Evolutionary conservation across 768 basidiomycete genomes (phyloP), one percentile per base, ranked within the genome.

Genomic region (Suillus lakei): DNA sequence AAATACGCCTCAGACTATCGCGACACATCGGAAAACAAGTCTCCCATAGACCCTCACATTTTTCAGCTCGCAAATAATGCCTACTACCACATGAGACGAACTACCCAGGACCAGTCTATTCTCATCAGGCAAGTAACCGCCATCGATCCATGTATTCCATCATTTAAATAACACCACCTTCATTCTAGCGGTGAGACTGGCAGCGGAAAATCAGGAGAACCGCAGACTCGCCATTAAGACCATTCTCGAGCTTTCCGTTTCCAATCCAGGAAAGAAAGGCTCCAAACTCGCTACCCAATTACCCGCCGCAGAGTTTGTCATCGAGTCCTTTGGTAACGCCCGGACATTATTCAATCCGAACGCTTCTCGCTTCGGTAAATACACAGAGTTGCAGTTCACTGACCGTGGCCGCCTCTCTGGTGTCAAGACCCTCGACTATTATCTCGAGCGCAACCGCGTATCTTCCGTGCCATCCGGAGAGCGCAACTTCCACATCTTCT

Each of bases 401-500:
- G 96, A 98, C 39, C 90, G 92, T 26, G 96, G 96, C 8, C 86
- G 96, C 4, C 80, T 99, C 0, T 89, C 84, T 54, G 98, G 98
- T 67, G 82, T 95, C 74, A 99, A 99, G 78, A 96, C 95, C 0
- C 88, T 99, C 68, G 96, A 98, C 74, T 98, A 99, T 80, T 97
- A 97, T 78, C 86, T 99, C 60, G 95, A 98, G 76, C 84, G 93
- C 62, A 93, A 90, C 70, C 89, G 96, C 12, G 95, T 98, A n/a
- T 86, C 94, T 7, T 88, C 88, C 26, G 87, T 92, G 0, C 92
- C 94, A 0, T 92, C 91, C 0, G 96, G 95, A 62, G 96, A 99
- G 77, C 88, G 96, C 13, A 98, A 98, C 69, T 98, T 99, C 76
- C 96, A 99, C 77, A 95, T 97, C 41, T 98, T 99, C 78, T 98